Evolutionary conservation across 345 rosid genomes (phyloP), one percentile per base, ranked within the genome.

Genomic region (Gossypium raimondii): DNA sequence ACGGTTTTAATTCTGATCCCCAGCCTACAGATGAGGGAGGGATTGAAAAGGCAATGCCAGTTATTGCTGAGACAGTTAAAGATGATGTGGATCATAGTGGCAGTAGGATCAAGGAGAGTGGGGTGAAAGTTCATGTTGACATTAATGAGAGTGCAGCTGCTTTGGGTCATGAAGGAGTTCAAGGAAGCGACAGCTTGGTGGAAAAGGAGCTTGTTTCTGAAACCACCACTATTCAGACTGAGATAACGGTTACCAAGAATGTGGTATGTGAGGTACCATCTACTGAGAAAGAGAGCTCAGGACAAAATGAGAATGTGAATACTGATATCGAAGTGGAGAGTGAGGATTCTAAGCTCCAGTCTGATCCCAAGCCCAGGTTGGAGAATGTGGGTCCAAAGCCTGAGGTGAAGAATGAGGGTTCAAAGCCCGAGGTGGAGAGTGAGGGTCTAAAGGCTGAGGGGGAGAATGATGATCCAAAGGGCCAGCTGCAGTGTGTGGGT

Each of bases 291-390:
- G 86, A 83, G 63, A 82, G 62, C 73, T 74, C 77, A 73, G 86
- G 52, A 75, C 76, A 71, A 75, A 81, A 76, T 81, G 89, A 81
- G 73, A 75, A 20, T 78, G 85, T 78, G 78, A 80, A 76, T 77
- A 29, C 79, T 66, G 76, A 83, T 83, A 67, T 76, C 66, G 79
- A 75, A 81, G 79, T 72, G 75, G 88, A 81, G 82, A 66, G 75
- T 80, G 86, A 62, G 22, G 60, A 25, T 50, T 60, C 8, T 4
- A 60, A 62, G 34, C 48, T 45, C 27, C 29, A n/a, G 63, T 24
- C 18, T 48, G 73, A 41, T 73, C 65, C 79, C 38, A 79, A 81
- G 22, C 20, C 67, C 52, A 63, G 69, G 79, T 78, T 74, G 65
- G 80, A 58, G 63, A 63, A 18, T 81, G 82, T 74, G 76, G 79